Evolutionary conservation across 768 basidiomycete genomes (phyloP), one percentile per base, ranked within the genome.

Genomic region (Hydnomerulius pinastri): DNA sequence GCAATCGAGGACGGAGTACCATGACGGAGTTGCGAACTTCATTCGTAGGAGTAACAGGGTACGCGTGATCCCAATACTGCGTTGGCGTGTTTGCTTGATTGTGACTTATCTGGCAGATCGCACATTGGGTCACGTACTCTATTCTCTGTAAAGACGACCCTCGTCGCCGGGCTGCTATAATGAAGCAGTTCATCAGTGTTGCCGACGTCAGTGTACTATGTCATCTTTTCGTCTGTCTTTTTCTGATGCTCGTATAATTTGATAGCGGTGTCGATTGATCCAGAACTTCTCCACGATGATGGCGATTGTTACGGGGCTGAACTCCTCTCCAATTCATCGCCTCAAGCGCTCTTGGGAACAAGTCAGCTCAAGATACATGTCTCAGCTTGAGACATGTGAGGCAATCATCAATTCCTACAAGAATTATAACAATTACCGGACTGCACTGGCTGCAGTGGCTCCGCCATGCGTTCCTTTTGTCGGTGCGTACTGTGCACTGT

Each of bases 381-480:
- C 76, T 4, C 68, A 75, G 47, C 69, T 86, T 52, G 74, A 75
- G 18, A 68, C 73, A 21, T 73, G 86, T 48, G 82, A 85, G 60
- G 71, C 76, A 50, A 76, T 80, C 35, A 76, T 88, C 58, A 78
- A 84, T 57, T 79, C 83, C 27, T 81, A 80, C 61, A 83, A 81
- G 67, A 87, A 86, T 57, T 87, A 85, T 69, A 78, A 79, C 49
- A 81, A 75, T 45, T 87, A 85, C 66, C 78, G 81, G 45, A 66
- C 72, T 37, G 72, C 76, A 21, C 65, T 87, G 39, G 78, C 80
- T 33, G 71, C 68, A 15, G 76, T 83, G 17, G 72, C 76, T 17
- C 81, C 84, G 9, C 86, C 86, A 33, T 86, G 85, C 48, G 80
- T 87, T 8, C 86, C 86, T 3, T 87, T 87, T 69, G 73, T 87